phyloP scores from a whole-genome alignment of 2,329 filamentous ascomycete genomes.

The Epichloe hybrida region DNA sequence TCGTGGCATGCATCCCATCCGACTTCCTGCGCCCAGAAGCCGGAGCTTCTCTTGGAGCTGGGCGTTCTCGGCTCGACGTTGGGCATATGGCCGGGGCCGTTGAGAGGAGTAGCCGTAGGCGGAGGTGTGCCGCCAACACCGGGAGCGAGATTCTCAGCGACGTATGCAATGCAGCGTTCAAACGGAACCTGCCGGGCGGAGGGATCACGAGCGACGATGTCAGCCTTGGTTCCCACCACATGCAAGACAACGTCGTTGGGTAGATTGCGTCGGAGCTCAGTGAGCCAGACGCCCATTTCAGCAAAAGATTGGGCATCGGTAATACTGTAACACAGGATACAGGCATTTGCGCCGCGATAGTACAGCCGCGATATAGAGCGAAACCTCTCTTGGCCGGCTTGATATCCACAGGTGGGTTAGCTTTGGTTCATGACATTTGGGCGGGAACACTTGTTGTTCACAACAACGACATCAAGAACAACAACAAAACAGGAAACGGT shows the following conservation, averaged over 20 bases:
- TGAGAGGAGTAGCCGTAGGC: constrained; percentile 39
- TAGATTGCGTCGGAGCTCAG: constrained; percentile 69
- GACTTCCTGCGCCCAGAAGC: constrained; percentile 83
- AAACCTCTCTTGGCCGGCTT: constrained; percentile 84
- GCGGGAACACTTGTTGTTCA: background rate
- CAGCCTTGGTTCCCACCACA: constrained; percentile 88
- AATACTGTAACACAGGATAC: constrained; percentile 89
- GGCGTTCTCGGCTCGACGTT: constrained; percentile 42
- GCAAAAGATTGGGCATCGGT: constrained; percentile 73
- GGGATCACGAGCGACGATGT: constrained; percentile 79
- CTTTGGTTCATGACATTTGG: background rate
- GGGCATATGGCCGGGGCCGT: constrained; percentile 12
- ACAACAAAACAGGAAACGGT: background rate
- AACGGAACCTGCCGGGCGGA: constrained; percentile 73
- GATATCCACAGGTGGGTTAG: constrained; percentile 4
- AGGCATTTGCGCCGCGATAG: constrained; percentile 89
- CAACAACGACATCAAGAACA: too few relatives aligned
- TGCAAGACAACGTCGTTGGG: constrained; percentile 71
- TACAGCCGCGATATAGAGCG: constrained; percentile 89
- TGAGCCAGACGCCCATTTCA: constrained; percentile 87
- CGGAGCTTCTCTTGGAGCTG: constrained; percentile 52
- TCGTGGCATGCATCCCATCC: constrained; percentile 98
- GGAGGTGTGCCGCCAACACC: constrained; percentile 54
- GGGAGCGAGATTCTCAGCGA: constrained; percentile 79
- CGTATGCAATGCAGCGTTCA: constrained; percentile 89